Conservation (phyloP, 345 rosid species). For the Citrus reticulata region DNA sequence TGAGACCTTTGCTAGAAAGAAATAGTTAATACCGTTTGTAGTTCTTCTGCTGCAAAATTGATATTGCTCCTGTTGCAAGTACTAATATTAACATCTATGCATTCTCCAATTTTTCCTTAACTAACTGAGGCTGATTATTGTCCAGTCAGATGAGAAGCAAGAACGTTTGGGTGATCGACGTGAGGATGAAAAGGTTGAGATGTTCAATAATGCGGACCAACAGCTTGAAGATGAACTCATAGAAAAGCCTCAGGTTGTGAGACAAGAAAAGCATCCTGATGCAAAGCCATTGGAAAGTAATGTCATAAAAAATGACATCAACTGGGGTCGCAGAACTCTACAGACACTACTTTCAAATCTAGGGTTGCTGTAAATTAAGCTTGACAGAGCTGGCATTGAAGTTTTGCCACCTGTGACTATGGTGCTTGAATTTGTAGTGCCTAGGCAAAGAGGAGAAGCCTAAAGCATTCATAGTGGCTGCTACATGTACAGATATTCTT, state of each 20-base stretch:
- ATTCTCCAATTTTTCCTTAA: background rate
- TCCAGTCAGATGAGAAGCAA: constrained; percentile 44
- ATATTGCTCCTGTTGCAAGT: background rate
- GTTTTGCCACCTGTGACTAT: background rate
- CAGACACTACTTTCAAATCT: constrained; percentile 52
- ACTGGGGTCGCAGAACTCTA: constrained; percentile 63
- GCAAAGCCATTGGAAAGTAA: constrained; percentile 1
- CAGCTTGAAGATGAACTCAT: constrained; percentile 4
- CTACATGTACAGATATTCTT: background rate
- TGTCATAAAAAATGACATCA: constrained; percentile 45
- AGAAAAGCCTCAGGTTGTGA: constrained; percentile 10
- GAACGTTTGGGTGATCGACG: constrained; percentile 14
- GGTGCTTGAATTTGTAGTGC: constrained; percentile 1
- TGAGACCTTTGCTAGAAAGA: background rate
- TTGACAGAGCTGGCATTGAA: background rate
- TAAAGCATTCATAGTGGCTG: background rate
- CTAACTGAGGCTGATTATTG: constrained; percentile 3
- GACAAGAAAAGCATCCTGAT: constrained; percentile 27
- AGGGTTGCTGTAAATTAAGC: constrained; percentile 35
- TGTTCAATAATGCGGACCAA: constrained; percentile 14
- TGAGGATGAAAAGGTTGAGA: constrained; percentile 10
- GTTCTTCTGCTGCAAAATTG: background rate
- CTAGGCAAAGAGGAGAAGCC: background rate
- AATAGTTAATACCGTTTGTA: background rate
- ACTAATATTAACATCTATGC: background rate